Conservation (phyloP, 768 basidiomycete genomes). For the Candolleomyces eurysporus region DNA sequence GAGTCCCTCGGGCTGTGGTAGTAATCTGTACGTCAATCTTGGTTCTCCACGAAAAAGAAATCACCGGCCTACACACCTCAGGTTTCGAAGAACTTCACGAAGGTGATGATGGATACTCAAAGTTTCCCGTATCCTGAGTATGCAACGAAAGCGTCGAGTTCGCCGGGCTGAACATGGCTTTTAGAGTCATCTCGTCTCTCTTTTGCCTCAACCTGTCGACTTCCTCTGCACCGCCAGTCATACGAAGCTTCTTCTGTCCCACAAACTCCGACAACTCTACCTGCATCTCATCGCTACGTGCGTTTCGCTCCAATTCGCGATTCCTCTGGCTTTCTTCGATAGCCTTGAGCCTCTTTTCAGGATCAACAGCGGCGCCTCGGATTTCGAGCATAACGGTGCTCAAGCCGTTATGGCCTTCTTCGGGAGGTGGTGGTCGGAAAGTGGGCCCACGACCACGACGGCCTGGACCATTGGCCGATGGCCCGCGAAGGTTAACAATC, state of each 20-base stretch:
- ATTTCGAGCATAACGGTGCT: constrained; percentile 90
- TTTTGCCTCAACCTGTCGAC: constrained; percentile 84
- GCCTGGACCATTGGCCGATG: constrained; percentile 36
- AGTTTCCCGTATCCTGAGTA: neutral
- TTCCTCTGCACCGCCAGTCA: constrained; percentile 96
- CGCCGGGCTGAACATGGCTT: constrained; percentile 71
- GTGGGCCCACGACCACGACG: constrained; percentile 36
- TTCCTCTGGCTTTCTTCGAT: constrained; percentile 87
- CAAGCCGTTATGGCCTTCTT: constrained; percentile 66
- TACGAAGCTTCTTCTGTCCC: constrained; percentile 79
- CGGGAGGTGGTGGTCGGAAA: constrained; percentile 61
- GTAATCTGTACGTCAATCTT: no score
- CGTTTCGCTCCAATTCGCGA: constrained; percentile 72
- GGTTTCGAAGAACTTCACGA: neutral
- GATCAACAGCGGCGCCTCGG: constrained; percentile 76
- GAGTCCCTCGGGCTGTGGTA: no score
- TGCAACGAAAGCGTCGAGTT: neutral
- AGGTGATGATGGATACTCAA: neutral
- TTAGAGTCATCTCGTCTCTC: constrained; percentile 80
- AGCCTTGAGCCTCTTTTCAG: constrained; percentile 82
- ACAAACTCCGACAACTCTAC: constrained; percentile 87
- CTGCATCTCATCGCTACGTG: constrained; percentile 78
- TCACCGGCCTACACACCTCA: neutral
- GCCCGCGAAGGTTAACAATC: constrained; percentile 69
- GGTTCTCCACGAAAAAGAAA: neutral